Evolutionary conservation across 1,284 basidiomycete species (phyloP).

Genomic region (Tilletia setariae): DNA sequence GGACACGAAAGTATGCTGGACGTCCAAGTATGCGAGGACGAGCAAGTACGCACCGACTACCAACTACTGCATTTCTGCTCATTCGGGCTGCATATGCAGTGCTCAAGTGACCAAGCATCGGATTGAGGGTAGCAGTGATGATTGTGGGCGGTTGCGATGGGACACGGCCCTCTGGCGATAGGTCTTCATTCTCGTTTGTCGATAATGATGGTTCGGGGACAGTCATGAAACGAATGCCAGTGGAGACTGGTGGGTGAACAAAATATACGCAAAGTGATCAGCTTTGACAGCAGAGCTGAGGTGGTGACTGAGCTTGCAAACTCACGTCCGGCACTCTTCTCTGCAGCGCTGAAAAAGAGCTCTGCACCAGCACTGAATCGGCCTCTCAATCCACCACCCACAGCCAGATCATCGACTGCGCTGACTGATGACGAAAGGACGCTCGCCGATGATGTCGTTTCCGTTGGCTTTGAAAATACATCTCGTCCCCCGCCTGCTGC

Average conservation of each 20-base stretch:
- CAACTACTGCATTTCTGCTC: constrained; percentile 78
- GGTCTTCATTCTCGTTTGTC: neutral
- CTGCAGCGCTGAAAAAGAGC: constrained; percentile 86
- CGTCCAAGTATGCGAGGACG: neutral
- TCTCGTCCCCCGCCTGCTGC: neutral
- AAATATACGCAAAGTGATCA: neutral
- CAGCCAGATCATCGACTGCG: neutral
- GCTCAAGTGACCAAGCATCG: constrained; percentile 90
- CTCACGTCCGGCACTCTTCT: constrained; percentile 84
- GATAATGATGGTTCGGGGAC: constrained; percentile 64
- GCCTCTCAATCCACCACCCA: constrained; percentile 73
- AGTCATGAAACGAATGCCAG: constrained; percentile 86
- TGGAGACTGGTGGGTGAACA: constrained; percentile 68
- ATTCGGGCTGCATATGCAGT: constrained; percentile 85
- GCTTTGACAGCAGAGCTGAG: neutral
- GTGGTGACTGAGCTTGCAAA: too few relatives aligned
- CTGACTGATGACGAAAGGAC: neutral
- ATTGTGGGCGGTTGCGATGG: constrained; percentile 72
- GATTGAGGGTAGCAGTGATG: constrained; percentile 89
- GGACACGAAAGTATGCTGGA: neutral
- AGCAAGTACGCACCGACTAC: constrained; percentile 62
- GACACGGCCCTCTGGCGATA: neutral
- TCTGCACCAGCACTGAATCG: constrained; percentile 89
- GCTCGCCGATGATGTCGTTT: neutral
- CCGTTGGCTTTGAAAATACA: neutral